Conservation (phyloP, 164 flowering plant species). For the Annona cherimola region DNA sequence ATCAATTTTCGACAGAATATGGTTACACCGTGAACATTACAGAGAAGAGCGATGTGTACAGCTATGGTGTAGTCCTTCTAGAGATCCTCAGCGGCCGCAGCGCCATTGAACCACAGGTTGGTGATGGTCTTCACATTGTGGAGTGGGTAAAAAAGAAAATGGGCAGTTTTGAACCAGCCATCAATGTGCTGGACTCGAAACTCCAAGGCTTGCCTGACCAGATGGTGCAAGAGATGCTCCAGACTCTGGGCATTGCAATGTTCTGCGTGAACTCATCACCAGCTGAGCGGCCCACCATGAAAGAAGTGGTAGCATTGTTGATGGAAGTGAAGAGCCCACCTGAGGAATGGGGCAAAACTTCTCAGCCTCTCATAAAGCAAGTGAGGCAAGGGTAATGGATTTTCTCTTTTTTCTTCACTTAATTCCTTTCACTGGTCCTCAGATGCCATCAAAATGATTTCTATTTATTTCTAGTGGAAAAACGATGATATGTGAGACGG, state of each 20-base stretch:
- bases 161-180: slow-evolving; percentile 83
- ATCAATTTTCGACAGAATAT: slow-evolving; percentile 54
- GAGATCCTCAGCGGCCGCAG: slow-evolving; percentile 88
- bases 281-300: slow-evolving; percentile 85
- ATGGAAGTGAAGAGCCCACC: slow-evolving; percentile 86
- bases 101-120: slow-evolving; percentile 56
- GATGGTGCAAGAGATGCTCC: slow-evolving; percentile 89
- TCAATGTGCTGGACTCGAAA: slow-evolving; percentile 61
- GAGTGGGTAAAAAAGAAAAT: slow-evolving; percentile 95
- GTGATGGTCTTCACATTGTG: slow-evolving; percentile 81
- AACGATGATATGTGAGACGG: background rate
- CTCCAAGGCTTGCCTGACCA: slow-evolving; percentile 75
- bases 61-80: slow-evolving; percentile 85
- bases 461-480: slow-evolving; percentile 11
- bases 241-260: slow-evolving; percentile 88
- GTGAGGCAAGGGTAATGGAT: slow-evolving; percentile 43
- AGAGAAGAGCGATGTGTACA: slow-evolving; percentile 98
- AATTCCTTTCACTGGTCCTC: slow-evolving; percentile 9
- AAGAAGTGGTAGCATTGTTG: slow-evolving; percentile 91
- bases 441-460: slow-evolving; percentile 8
- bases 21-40: slow-evolving; percentile 95
- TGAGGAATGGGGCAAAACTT: slow-evolving; percentile 87
- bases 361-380: slow-evolving; percentile 84
- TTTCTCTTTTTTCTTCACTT: slow-evolving; percentile 5
- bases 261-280: slow-evolving; percentile 89